Evolutionary conservation across 2,329 filamentous ascomycete species (phyloP).

Genomic region (Neofusicoccum umdonicola): DNA sequence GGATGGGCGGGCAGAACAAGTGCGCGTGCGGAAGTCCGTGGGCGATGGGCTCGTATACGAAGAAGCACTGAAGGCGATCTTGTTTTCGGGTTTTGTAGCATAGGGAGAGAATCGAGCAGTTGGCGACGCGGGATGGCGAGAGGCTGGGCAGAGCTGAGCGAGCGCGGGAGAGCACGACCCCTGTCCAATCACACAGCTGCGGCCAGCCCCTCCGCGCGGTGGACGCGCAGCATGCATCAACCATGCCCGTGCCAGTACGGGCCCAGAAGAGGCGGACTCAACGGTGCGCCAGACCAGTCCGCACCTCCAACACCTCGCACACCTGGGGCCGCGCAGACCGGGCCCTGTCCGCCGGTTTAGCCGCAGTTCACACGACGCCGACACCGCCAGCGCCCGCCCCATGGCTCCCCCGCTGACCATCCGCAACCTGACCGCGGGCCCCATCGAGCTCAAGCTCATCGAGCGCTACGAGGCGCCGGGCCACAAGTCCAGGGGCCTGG

Average conservation of each 20-base stretch:
- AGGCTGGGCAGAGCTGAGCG: not conserved
- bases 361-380: constrained; percentile 9
- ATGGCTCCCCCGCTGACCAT: constrained; percentile 56
- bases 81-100: not conserved
- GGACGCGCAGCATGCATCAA: not conserved
- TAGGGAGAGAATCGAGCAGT: not conserved
- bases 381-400: not conserved
- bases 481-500: constrained; percentile 28
- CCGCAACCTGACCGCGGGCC: constrained; percentile 75
- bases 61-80: not conserved
- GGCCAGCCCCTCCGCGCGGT: not conserved
- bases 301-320: not conserved
- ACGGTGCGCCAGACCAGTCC: no score
- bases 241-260: not conserved
- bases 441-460: constrained; percentile 69
- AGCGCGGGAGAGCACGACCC: no score
- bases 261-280: not conserved
- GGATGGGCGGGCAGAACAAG: constrained; percentile 39
- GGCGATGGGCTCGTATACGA: constrained; percentile 27
- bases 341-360: not conserved
- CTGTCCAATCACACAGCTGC: no score
- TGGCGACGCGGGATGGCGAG: not conserved
- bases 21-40: constrained; percentile 39
- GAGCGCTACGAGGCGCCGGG: constrained; percentile 68
- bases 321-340: no score